Evolutionary conservation across 352 stramenopile species (phyloP).

Genomic region (Phytophthora pinifolia): DNA sequence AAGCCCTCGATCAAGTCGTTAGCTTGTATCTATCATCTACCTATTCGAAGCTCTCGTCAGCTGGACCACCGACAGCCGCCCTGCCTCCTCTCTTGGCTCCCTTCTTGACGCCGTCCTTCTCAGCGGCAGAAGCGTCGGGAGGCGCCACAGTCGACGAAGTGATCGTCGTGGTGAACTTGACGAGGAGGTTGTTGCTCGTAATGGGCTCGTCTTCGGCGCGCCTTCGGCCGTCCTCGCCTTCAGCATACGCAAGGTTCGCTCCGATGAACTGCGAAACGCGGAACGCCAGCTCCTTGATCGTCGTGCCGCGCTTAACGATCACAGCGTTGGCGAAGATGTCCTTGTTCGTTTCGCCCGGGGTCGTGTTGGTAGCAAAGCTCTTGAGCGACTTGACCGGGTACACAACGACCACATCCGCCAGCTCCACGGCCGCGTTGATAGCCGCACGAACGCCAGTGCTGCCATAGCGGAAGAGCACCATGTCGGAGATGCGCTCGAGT

Average conservation of each 20-base stretch:
- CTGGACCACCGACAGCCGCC: slow-evolving; percentile 15
- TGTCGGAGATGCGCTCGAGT: slow-evolving; percentile 87
- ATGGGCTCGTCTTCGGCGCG: slow-evolving; percentile 77
- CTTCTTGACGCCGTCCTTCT: slow-evolving; percentile 45
- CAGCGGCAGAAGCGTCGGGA: slow-evolving; percentile 5
- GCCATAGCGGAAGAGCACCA: slow-evolving; percentile 90
- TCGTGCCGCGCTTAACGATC: slow-evolving; percentile 73
- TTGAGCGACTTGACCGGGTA: slow-evolving; percentile 89
- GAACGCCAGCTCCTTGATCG: slow-evolving; percentile 75
- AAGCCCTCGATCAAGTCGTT: no score
- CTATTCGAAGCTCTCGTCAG: slow-evolving; percentile 29
- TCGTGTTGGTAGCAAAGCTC: slow-evolving; percentile 73
- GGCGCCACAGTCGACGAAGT: slow-evolving; percentile 27
- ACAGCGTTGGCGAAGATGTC: slow-evolving; percentile 80
- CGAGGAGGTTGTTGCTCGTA: slow-evolving; percentile 56
- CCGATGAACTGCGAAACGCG: slow-evolving; percentile 69
- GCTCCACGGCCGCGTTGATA: slow-evolving; percentile 86
- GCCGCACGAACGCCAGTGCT: slow-evolving; percentile 81
- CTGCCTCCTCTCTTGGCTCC: slow-evolving; percentile 27
- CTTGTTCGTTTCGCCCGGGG: slow-evolving; percentile 40
- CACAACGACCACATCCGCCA: slow-evolving; percentile 78
- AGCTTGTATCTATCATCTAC: no score
- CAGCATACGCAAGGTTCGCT: slow-evolving; percentile 77
- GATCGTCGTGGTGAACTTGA: slow-evolving; percentile 78
- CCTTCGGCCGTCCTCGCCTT: slow-evolving; percentile 77